Evolutionary conservation across 306 rosid species (phyloP), one percentile per base, ranked within the genome.

Genomic region (Casuarina glauca): DNA sequence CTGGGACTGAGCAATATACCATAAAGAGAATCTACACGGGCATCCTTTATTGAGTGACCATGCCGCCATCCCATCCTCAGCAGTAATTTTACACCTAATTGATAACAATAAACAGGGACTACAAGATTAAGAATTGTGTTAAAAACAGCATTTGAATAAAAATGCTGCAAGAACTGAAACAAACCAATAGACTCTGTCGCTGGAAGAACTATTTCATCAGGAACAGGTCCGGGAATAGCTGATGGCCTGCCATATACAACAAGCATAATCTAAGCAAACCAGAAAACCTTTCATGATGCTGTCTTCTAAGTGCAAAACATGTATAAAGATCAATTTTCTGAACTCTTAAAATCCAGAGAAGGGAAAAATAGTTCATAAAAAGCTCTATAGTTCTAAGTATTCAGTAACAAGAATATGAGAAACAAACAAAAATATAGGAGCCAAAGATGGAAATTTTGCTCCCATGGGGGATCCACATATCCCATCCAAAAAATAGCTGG

Each of bases 11-110:
- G 16, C 11, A 50, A 79, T 73, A 77, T 89, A 95, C 99, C 91
- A 20, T 89, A 88, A 70, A 86, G 87, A 36, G 87, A 86, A 81
- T 86, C 87, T 61, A 85, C 81, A 79, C 84, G 82, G 67, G 97
- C 93, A 85, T 91, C 97, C 92, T 89, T 91, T 71, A 95, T 93
- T 54, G 99, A 87, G 78, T 93, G 98, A 81, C 99, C 98, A 26
- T 84, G 98, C 46, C 87, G 93, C 99, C 99, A 95, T 83, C 99
- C 99, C 99, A 95, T 95, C 89, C 90, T 95, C 87, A 89, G 79
- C 77, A 95, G 93, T 82, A 95, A 76, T 82, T 93, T 93, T 41
- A 88, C 89, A 82, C 99, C 99, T 95, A 80, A 41, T 57, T 60
- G 66, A 86, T 70, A 73, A 80, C 44, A 79, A 73, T 32, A 79